Conservation (phyloP, 768 basidiomycete species). For the Harrya chromipes region DNA sequence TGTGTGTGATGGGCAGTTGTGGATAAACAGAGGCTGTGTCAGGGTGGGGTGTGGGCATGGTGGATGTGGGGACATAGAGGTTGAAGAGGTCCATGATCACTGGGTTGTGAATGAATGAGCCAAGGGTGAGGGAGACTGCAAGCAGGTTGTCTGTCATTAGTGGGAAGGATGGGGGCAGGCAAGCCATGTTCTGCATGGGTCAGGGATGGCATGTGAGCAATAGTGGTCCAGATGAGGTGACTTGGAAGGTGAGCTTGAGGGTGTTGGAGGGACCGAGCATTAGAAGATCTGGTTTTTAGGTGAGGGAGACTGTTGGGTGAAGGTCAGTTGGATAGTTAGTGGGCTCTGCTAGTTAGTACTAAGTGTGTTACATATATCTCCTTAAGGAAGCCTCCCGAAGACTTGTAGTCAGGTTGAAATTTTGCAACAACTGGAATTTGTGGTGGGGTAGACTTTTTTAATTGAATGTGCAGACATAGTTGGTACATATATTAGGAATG, state of each 20-base stretch:
- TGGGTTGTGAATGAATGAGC: slow-evolving; percentile 64
- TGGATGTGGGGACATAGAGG: slow-evolving; percentile 67
- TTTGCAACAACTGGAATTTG: no score
- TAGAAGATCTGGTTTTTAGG: slow-evolving; percentile 48
- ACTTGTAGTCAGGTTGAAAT: no score
- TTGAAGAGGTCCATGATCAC: slow-evolving; percentile 69
- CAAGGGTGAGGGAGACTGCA: slow-evolving; percentile 73
- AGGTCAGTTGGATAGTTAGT: slow-evolving; percentile 8
- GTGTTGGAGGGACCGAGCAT: slow-evolving; percentile 54
- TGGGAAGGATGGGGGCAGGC: slow-evolving; percentile 68
- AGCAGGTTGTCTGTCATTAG: slow-evolving; percentile 65
- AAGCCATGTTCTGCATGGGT: slow-evolving; percentile 65
- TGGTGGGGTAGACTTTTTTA: no score
- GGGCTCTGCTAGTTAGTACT: no score
- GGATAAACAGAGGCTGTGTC: slow-evolving; percentile 73
- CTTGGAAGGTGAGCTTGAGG: slow-evolving; percentile 78
- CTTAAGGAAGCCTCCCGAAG: no score
- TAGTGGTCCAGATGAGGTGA: slow-evolving; percentile 26
- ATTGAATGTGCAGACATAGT: no score
- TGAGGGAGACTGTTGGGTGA: slow-evolving; percentile 48
- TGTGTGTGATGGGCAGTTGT: slow-evolving; percentile 74
- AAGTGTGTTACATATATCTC: no score
- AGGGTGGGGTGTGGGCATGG: slow-evolving; percentile 59
- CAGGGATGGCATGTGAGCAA: background rate
- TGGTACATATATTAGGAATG: background rate